Evolutionary conservation across 2,329 filamentous ascomycete species (phyloP).

Genomic region (Monosporascus sp.): DNA sequence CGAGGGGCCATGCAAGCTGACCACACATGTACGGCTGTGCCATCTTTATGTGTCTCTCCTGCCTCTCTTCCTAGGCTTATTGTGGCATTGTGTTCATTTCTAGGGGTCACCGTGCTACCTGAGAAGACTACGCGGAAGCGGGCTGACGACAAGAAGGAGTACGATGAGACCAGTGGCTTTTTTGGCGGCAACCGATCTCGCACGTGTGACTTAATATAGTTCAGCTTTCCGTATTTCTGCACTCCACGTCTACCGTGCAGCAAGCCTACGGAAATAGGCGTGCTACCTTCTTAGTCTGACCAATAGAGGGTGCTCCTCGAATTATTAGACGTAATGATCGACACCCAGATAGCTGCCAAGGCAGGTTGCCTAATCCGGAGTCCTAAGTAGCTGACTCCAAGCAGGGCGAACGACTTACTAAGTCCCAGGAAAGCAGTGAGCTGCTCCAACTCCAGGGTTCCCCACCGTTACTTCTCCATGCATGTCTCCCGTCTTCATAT

Average conservation of each 20-base stretch:
- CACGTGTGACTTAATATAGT: too few species aligned
- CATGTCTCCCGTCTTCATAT: neutral
- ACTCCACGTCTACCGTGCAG: neutral
- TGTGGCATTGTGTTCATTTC: neutral
- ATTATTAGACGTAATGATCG: neutral
- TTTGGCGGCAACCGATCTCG: neutral
- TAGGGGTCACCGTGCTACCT: neutral
- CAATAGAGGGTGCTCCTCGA: too few species aligned
- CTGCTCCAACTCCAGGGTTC: neutral
- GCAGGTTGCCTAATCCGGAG: neutral
- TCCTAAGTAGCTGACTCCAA: too few species aligned
- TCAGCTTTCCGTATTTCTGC: neutral
- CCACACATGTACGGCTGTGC: neutral
- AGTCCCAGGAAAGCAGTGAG: too few species aligned
- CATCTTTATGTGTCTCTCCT: neutral
- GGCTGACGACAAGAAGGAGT: neutral
- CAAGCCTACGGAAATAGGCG: neutral
- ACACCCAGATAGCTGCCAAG: neutral
- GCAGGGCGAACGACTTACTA: too few species aligned
- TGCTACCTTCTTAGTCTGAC: neutral
- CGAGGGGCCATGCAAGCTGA: neutral
- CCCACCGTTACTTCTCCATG: neutral
- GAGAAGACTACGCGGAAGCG: neutral
- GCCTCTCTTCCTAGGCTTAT: neutral
- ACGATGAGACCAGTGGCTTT: neutral